Conservation (phyloP, 202 grass and related monocot species). For the Setaria italica region DNA sequence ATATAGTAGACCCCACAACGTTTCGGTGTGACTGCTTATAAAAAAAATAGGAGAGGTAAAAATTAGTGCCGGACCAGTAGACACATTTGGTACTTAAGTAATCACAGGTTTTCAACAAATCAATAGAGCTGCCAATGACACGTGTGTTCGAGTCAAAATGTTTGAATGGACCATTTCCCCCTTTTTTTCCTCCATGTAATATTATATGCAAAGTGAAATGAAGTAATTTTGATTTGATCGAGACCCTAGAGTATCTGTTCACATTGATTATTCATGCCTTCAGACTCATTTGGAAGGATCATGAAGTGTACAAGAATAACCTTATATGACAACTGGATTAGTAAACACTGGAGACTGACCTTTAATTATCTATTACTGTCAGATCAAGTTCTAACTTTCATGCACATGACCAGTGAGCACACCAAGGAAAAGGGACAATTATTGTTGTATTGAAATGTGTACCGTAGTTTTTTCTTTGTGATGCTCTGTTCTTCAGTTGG, state of each 20-base stretch:
- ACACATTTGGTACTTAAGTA: not conserved
- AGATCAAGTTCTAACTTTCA: conserved; percentile 17
- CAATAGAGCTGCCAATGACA: conserved; percentile 1
- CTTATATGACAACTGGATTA: conserved; percentile 25
- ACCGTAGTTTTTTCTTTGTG: not conserved
- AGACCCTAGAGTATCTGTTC: not conserved
- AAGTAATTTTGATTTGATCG: not conserved
- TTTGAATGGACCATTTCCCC: not conserved
- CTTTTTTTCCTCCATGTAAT: conserved; percentile 21
- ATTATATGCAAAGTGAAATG: conserved; percentile 11
- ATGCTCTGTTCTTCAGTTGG: conserved; percentile 26
- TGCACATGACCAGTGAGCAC: conserved; percentile 21
- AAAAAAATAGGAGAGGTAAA: not conserved
- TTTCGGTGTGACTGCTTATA: not conserved
- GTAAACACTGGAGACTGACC: not conserved
- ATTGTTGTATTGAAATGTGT: not conserved
- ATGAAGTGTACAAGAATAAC: not conserved
- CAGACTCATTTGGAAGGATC: not conserved
- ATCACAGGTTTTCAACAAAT: not conserved
- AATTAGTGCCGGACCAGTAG: not conserved
- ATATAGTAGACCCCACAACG: not conserved
- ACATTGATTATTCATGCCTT: not conserved
- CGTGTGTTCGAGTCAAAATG: not conserved
- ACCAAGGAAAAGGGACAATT: conserved; percentile 5
- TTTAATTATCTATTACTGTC: not conserved